phyloP scores from a whole-genome alignment of 1,139 yeast genomes.

The Yamadazyma diddensiae region DNA sequence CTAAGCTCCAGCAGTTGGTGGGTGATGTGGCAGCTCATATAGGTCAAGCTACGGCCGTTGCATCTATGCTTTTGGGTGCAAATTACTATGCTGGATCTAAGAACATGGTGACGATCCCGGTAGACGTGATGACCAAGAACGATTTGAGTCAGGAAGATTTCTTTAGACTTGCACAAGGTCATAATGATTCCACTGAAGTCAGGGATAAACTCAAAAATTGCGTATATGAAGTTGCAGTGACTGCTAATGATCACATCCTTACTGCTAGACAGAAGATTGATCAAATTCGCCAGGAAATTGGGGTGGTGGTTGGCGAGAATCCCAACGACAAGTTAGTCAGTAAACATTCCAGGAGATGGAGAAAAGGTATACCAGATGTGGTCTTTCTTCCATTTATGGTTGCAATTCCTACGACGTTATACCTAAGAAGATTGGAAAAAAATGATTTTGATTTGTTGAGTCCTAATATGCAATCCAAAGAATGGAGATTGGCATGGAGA shows the following conservation, averaged over 20 bases:
- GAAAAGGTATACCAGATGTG: conserved; percentile 57
- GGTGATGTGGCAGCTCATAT: conserved; percentile 74
- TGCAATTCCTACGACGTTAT: conserved; percentile 63
- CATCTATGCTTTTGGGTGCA: conserved; percentile 62
- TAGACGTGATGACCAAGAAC: conserved; percentile 53
- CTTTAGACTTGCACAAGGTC: conserved; percentile 49
- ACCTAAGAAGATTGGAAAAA: conserved; percentile 57
- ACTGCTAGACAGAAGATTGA: conserved; percentile 58
- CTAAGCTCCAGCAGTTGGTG: conserved; percentile 39
- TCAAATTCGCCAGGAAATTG: conserved; percentile 33
- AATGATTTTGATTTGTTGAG: conserved; percentile 61
- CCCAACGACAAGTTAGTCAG: conserved; percentile 29
- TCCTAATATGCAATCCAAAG: conserved; percentile 49
- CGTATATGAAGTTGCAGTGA: conserved; percentile 66
- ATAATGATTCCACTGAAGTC: conserved; percentile 25
- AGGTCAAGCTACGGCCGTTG: conserved; percentile 78
- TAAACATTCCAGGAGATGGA: conserved; percentile 37
- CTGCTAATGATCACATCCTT: conserved; percentile 77
- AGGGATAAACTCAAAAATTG: conserved; percentile 52
- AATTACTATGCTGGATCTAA: conserved; percentile 53
- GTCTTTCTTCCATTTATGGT: conserved; percentile 66
- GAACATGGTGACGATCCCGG: conserved; percentile 59
- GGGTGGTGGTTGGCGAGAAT: conserved; percentile 21
- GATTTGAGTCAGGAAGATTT: conserved; percentile 65
- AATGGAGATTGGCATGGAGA: conserved; percentile 74